phyloP scores from a whole-genome alignment of 2,329 filamentous ascomycete species.

The Bipolaris zeicola region DNA sequence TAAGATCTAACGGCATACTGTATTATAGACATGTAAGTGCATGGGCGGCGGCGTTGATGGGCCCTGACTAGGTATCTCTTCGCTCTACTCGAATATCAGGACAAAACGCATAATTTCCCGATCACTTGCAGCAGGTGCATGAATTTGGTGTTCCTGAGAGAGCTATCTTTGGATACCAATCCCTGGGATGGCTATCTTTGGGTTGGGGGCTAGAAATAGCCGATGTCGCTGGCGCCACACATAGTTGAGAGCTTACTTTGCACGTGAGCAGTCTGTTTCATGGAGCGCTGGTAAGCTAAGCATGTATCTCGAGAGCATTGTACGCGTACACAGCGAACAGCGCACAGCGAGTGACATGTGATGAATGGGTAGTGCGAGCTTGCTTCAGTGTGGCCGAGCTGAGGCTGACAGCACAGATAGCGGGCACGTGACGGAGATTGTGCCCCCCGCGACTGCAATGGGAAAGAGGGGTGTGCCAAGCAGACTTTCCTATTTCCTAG shows the following conservation, averaged over 20 bases:
- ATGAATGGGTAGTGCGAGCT: no score
- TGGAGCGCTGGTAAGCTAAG: conserved; percentile 20
- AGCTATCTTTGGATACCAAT: neutral
- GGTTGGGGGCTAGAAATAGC: conserved; percentile 10
- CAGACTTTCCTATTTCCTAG: conserved; percentile 6
- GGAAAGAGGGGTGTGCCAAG: conserved; percentile 3
- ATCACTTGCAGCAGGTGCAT: neutral
- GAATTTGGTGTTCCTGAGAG: neutral
- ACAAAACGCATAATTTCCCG: neutral
- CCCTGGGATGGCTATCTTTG: neutral
- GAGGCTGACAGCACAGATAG: conserved; percentile 9
- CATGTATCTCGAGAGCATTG: conserved; percentile 6
- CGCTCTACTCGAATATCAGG: conserved; percentile 6
- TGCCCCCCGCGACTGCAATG: conserved; percentile 3
- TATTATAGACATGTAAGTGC: conserved; percentile 8
- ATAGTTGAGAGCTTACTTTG: conserved; percentile 13
- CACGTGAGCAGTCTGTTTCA: conserved; percentile 21
- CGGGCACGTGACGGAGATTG: neutral
- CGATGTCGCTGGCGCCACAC: conserved; percentile 17
- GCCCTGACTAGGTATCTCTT: conserved; percentile 11
- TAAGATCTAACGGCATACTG: conserved; percentile 23
- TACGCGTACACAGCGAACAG: neutral
- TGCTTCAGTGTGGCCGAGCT: neutral
- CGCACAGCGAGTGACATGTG: no score
- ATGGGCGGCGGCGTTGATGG: conserved; percentile 12